phyloP scores from a whole-genome alignment of 768 basidiomycete genomes.

The Amanita fuliginea region DNA sequence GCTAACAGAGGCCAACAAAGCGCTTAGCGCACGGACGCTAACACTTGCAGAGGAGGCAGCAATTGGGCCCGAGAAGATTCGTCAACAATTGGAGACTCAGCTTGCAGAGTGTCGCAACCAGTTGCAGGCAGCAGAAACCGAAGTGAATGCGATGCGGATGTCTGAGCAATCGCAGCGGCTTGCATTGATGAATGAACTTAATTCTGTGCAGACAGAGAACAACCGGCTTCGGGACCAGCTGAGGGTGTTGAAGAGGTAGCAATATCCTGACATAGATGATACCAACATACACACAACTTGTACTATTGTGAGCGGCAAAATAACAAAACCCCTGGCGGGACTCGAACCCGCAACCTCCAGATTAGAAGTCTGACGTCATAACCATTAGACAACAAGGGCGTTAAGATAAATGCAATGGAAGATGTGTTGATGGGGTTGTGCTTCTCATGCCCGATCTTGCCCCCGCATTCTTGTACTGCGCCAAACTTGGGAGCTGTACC shows the following conservation, averaged over 20 bases:
- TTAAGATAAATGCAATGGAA: not conserved
- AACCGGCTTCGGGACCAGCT: conserved; percentile 58
- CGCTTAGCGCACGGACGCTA: conserved; percentile 62
- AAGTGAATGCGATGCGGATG: conserved; percentile 54
- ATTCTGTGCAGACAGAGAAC: conserved; percentile 74
- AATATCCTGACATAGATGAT: not conserved
- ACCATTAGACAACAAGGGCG: conserved; percentile 83
- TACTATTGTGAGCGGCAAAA: not conserved
- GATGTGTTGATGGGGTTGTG: not conserved
- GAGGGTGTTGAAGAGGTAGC: conserved; percentile 42
- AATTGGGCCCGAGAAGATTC: conserved; percentile 41
- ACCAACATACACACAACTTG: not conserved
- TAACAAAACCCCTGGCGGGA: conserved; percentile 58
- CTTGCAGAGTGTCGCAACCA: conserved; percentile 49
- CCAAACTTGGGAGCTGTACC: too few relatives aligned
- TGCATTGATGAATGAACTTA: conserved; percentile 82
- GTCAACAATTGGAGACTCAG: conserved; percentile 54
- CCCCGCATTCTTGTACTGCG: too few relatives aligned
- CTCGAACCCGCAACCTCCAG: conserved; percentile 86
- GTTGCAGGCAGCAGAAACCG: conserved; percentile 53
- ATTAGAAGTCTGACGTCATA: conserved; percentile 92
- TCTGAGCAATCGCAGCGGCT: conserved; percentile 77
- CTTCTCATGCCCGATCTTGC: too few relatives aligned
- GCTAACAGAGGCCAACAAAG: conserved; percentile 70
- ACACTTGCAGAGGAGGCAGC: conserved; percentile 62